Evolutionary conservation across 2,329 filamentous ascomycete species (phyloP).

Genomic region (Pseudocercospora macadamiae): DNA sequence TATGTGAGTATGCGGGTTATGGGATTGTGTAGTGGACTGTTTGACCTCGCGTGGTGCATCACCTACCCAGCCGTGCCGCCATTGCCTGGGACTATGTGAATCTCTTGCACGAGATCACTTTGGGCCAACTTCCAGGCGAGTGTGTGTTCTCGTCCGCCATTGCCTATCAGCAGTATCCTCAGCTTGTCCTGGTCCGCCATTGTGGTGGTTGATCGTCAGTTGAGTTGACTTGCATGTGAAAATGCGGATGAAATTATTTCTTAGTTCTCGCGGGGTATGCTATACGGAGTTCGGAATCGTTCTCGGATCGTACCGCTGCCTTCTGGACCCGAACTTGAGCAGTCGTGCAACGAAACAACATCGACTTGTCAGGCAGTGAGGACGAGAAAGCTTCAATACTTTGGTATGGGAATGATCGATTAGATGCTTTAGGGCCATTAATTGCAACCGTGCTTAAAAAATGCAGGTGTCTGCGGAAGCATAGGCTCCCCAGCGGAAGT

Average conservation of each 20-base stretch:
- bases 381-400: too few relatives aligned
- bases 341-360: too few relatives aligned
- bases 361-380: too few relatives aligned
- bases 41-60: constrained; percentile 11
- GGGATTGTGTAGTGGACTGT: constrained; percentile 1
- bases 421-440: too few relatives aligned
- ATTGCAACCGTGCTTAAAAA: too few relatives aligned
- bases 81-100: constrained; percentile 74
- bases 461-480: too few relatives aligned
- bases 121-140: constrained; percentile 92
- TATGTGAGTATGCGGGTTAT: constrained; percentile 8
- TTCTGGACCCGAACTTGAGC: too few relatives aligned
- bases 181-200: constrained; percentile 43
- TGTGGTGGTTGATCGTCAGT: constrained; percentile 23
- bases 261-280: too few relatives aligned
- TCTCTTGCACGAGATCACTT: constrained; percentile 75
- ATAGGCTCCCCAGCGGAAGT: too few relatives aligned
- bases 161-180: constrained; percentile 83
- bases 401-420: too few relatives aligned
- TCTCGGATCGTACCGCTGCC: too few relatives aligned
- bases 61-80: constrained; percentile 71
- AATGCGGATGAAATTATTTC: background rate
- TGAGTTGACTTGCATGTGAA: constrained; percentile 1
- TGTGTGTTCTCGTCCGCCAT: constrained; percentile 91
- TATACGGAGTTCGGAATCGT: too few relatives aligned